These are phyloP conservation scores for Abelmoschus esculentus DNA, from an alignment of 345 rosid genomes.

Conservation along the genomic window DNA sequence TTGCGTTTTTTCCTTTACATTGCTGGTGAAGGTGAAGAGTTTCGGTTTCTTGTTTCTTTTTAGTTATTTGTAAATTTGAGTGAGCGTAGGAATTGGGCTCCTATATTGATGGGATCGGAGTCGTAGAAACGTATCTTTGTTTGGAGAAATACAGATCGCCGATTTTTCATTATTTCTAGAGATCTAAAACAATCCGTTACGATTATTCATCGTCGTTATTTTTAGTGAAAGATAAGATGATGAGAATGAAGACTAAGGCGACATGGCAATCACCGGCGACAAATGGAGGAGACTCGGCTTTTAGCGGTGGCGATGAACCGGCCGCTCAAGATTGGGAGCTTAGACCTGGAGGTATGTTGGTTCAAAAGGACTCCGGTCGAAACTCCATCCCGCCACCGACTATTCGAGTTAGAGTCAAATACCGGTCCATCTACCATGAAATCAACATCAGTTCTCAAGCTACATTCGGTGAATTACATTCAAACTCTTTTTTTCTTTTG, in stretches of 20 bases:
- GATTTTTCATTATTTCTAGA: constrained; percentile 11
- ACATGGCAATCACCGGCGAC: constrained; percentile 33
- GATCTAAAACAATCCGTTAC: constrained; percentile 24
- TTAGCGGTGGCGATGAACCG: constrained; percentile 26
- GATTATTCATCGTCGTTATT: neutral
- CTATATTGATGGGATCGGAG: constrained; percentile 31
- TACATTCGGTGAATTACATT: constrained; percentile 57
- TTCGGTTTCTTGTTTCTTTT: constrained; percentile 3
- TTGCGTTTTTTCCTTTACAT: neutral
- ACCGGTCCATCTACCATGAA: constrained; percentile 78
- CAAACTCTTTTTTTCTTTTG: neutral
- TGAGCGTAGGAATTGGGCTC: constrained; percentile 32
- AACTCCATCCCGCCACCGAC: constrained; percentile 62
- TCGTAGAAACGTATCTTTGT: constrained; percentile 19
- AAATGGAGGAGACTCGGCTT: constrained; percentile 39
- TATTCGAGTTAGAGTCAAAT: constrained; percentile 83
- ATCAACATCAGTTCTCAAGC: constrained; percentile 75
- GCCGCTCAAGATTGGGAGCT: constrained; percentile 75
- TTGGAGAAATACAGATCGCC: constrained; percentile 29
- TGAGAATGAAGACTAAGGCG: constrained; percentile 62
- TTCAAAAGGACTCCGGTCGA: constrained; percentile 80
- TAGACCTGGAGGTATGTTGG: constrained; percentile 98
- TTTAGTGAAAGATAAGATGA: constrained; percentile 23
- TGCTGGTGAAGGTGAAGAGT: constrained; percentile 11
- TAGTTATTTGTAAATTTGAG: constrained; percentile 17